Conservation (phyloP, 2,329 filamentous ascomycete genomes). For the Phaeophleospora eucalypticola region DNA sequence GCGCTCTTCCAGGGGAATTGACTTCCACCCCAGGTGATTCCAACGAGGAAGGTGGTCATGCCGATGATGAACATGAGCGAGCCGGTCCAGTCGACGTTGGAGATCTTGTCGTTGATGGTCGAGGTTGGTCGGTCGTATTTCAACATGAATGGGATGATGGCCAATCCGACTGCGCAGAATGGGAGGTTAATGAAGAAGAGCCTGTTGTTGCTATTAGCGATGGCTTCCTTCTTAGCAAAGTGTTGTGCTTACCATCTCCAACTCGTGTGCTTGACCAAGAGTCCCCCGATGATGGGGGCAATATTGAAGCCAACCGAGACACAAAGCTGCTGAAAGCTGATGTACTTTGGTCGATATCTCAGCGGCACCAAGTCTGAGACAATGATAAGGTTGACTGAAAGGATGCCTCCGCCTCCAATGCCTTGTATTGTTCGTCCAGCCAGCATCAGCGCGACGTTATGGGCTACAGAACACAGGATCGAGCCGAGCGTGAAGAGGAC, state of each 20-base stretch:
- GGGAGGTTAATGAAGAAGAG: conserved; percentile 40
- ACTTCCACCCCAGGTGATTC: conserved; percentile 36
- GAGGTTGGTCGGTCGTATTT: conserved; percentile 42
- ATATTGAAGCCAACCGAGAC: conserved; percentile 34
- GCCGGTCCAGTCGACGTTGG: conserved; percentile 25
- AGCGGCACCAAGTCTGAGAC: conserved; percentile 39
- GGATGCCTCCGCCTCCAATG: conserved; percentile 45
- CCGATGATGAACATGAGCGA: conserved; percentile 22
- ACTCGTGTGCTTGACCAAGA: conserved; percentile 16
- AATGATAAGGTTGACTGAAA: conserved; percentile 41
- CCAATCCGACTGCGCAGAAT: conserved; percentile 32
- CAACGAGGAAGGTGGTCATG: conserved; percentile 27
- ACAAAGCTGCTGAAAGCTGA: conserved; percentile 22
- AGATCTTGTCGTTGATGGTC: conserved; percentile 18
- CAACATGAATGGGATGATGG: conserved; percentile 44
- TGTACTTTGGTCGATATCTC: conserved; percentile 20
- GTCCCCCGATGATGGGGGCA: conserved; percentile 33
- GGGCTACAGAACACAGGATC: conserved; percentile 40
- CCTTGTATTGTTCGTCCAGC: conserved; percentile 45
- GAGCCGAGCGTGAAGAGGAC: conserved; percentile 46
- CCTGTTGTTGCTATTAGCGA: not conserved
- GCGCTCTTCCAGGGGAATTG: conserved; percentile 35
- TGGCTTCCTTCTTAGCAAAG: not conserved
- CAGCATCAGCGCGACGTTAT: conserved; percentile 38
- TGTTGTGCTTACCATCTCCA: conserved; percentile 28